A percentile compares a stretch with the other conserved stretches of the same genome.
Evolutionary conservation across 345 rosid species (phyloP).

Genomic region (Hevea brasiliensis): DNA sequence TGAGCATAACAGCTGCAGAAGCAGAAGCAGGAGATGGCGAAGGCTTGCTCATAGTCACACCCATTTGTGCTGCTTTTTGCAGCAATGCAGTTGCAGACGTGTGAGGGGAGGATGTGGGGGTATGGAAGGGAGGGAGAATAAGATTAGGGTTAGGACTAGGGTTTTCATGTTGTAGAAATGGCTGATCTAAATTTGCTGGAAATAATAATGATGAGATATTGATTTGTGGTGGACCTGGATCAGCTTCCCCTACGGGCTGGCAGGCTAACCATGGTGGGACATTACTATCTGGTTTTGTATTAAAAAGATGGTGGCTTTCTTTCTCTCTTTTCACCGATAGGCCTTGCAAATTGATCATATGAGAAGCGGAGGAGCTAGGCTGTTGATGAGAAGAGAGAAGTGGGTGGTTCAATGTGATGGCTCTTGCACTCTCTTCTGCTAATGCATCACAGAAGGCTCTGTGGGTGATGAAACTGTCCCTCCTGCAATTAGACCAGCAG

Average conservation of each 20-base stretch:
- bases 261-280: constrained; percentile 35
- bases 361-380: not conserved
- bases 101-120: constrained; percentile 26
- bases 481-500: constrained; percentile 35
- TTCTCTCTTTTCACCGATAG: constrained; percentile 42
- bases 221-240: not conserved
- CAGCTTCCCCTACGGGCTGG: constrained; percentile 6
- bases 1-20: constrained; percentile 4
- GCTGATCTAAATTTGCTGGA: constrained; percentile 21
- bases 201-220: constrained; percentile 25
- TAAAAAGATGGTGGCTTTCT: constrained; percentile 19
- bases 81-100: constrained; percentile 51
- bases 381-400: constrained; percentile 25
- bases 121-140: no score
- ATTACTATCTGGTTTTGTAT: not conserved
- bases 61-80: constrained; percentile 50
- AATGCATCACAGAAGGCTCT: constrained; percentile 65
- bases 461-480: constrained; percentile 71
- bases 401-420: constrained; percentile 30
- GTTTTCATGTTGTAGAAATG: constrained; percentile 25
- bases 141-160: not conserved
- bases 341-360: constrained; percentile 21
- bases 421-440: constrained; percentile 47
- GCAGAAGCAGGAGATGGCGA: constrained; percentile 14
- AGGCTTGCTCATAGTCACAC: constrained; percentile 31